Evolutionary conservation across 2,329 filamentous ascomycete species (phyloP).

Genomic region (Aschersonia sp.): DNA sequence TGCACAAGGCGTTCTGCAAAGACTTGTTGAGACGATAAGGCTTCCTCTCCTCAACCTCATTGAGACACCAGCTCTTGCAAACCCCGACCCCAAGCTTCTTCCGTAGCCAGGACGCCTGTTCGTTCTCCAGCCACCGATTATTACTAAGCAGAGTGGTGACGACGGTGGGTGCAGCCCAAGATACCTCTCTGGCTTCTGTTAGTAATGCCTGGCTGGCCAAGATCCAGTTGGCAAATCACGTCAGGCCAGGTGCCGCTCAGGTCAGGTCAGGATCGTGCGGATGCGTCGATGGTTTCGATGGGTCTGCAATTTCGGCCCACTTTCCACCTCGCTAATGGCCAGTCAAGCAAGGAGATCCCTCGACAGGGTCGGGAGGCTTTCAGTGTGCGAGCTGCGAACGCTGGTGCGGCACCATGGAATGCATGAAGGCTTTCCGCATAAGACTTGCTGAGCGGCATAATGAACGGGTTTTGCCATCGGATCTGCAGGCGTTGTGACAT

Average conservation of each 20-base stretch:
- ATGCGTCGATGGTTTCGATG: slow-evolving; percentile 3
- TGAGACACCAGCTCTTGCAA: too few relatives aligned
- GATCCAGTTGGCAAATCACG: not conserved
- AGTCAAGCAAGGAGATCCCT: not conserved
- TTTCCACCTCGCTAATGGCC: slow-evolving; percentile 8
- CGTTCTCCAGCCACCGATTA: too few relatives aligned
- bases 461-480: not conserved
- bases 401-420: too few relatives aligned
- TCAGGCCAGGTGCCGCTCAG: not conserved
- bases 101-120: too few relatives aligned
- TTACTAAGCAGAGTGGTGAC: too few relatives aligned
- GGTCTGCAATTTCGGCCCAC: slow-evolving; percentile 12
- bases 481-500: not conserved
- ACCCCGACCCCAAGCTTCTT: too few relatives aligned
- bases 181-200: not conserved
- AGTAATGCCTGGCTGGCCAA: too few relatives aligned
- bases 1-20: too few relatives aligned
- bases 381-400: not conserved
- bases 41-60: too few relatives aligned
- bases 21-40: too few relatives aligned
- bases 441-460: not conserved
- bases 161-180: not conserved
- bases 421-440: not conserved
- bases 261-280: slow-evolving; percentile 3
- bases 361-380: not conserved